Percentiles rank a stretch among this genome's conserved stretches.
These are phyloP conservation scores for Scedosporium aurantiacum DNA, from an alignment of 2,329 filamentous ascomycete species.

Conservation along the genomic window DNA sequence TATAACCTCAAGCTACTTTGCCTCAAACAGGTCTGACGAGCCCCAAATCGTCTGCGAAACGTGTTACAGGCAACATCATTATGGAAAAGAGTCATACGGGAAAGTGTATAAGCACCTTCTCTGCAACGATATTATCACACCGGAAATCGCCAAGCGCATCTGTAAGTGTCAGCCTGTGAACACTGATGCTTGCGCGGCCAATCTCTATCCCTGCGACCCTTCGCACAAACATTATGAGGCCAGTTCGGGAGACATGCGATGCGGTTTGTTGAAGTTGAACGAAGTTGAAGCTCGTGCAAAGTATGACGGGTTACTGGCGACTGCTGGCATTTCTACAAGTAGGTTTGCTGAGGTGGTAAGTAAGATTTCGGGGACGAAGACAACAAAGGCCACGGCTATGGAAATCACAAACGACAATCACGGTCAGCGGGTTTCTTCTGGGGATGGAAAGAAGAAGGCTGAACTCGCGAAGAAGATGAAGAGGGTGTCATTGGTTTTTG, in stretches of 20 bases:
- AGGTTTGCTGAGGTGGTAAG: constrained; percentile 8
- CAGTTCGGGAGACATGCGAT: no score
- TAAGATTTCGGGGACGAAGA: constrained; percentile 3
- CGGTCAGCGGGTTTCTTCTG: no score
- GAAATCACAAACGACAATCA: no score
- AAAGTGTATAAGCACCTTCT: constrained; percentile 25
- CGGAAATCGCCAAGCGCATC: constrained; percentile 14
- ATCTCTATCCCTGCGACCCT: constrained; percentile 12
- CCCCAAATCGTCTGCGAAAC: constrained; percentile 18
- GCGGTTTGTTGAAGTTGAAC: constrained; percentile 11
- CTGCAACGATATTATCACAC: constrained; percentile 15
- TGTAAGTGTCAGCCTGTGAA: constrained; percentile 16
- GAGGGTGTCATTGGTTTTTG: neutral
- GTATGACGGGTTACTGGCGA: constrained; percentile 11
- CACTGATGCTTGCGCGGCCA: constrained; percentile 7
- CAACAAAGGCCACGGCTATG: no score
- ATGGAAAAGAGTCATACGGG: constrained; percentile 15
- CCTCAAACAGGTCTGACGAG: constrained; percentile 5
- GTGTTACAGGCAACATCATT: constrained; percentile 21
- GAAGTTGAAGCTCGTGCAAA: constrained; percentile 16
- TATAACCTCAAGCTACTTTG: constrained; percentile 17
- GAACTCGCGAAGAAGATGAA: neutral
- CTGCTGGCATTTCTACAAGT: constrained; percentile 6
- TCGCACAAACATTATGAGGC: constrained; percentile 7
- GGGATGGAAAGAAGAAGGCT: neutral